Percentiles rank a stretch among this genome's conserved stretches.
Evolutionary conservation across 2,329 filamentous ascomycete genomes (phyloP).

Genomic region (Tolypocladium ovalisporum): DNA sequence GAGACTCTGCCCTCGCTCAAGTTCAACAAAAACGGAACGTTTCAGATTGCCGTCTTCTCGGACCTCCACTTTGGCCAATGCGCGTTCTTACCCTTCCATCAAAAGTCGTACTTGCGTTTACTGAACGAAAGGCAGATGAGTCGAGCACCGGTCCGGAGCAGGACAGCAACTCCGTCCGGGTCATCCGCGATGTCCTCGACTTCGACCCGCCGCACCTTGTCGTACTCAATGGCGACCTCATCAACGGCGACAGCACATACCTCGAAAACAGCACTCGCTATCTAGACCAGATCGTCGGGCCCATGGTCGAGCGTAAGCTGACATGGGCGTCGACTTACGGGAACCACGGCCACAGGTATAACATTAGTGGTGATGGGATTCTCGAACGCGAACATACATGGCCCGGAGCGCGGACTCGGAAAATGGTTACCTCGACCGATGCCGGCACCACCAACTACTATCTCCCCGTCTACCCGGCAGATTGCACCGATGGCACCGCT

Average conservation of each 20-base stretch:
- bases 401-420: slow-evolving; percentile 25
- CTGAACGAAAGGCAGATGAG: neutral
- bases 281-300: slow-evolving; percentile 46
- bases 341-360: slow-evolving; percentile 55
- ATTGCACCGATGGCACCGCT: slow-evolving; percentile 15
- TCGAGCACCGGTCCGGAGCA: slow-evolving; percentile 26
- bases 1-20: neutral
- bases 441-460: slow-evolving; percentile 37
- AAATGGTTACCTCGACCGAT: slow-evolving; percentile 24
- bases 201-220: slow-evolving; percentile 48
- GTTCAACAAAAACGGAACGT: slow-evolving; percentile 33
- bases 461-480: slow-evolving; percentile 28
- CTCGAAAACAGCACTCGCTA: slow-evolving; percentile 43
- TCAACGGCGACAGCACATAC: slow-evolving; percentile 54
- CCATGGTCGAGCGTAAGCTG: slow-evolving; percentile 42
- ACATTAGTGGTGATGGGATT: slow-evolving; percentile 39
- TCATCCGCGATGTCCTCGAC: slow-evolving; percentile 48
- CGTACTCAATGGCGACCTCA: slow-evolving; percentile 61
- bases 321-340: slow-evolving; percentile 61
- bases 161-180: slow-evolving; percentile 44
- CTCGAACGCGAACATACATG: slow-evolving; percentile 28
- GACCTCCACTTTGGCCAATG: slow-evolving; percentile 65
- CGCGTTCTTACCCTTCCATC: slow-evolving; percentile 16
- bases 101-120: neutral
- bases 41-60: slow-evolving; percentile 50